A percentile compares a stretch with the other conserved stretches of the same genome.
These are phyloP conservation scores for Daldinia caldariorum DNA, from an alignment of 495 filamentous ascomycete species.

Conservation along the genomic window DNA sequence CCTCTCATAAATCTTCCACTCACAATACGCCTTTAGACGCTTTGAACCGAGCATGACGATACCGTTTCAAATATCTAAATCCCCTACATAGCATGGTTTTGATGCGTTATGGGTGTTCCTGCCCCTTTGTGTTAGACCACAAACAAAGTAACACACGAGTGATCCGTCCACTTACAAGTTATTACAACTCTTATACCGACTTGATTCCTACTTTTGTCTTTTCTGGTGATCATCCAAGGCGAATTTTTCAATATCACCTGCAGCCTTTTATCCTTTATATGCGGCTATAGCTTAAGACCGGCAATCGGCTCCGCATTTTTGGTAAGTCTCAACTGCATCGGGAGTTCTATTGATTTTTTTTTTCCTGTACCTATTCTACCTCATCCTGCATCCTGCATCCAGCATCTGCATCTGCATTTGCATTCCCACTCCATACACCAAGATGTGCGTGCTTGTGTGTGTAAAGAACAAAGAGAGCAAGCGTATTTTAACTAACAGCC, in stretches of 20 bases:
- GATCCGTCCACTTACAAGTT: constrained; percentile 1
- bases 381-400: not conserved
- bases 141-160: constrained; percentile 9
- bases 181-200: constrained; percentile 3
- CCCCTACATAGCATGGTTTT: constrained; percentile 25
- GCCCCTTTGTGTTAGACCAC: constrained; percentile 20
- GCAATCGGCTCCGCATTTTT: constrained; percentile 13
- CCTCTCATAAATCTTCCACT: constrained; percentile 33
- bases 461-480: not conserved
- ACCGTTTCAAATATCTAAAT: constrained; percentile 35
- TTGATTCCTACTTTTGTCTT: constrained; percentile 17
- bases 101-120: constrained; percentile 6
- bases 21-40: constrained; percentile 38
- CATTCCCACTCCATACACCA: no score
- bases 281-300: constrained; percentile 20
- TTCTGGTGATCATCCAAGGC: constrained; percentile 11
- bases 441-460: constrained; percentile 6
- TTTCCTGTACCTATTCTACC: constrained; percentile 14
- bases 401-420: no score
- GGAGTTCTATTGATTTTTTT: constrained; percentile 31
- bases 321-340: constrained; percentile 16
- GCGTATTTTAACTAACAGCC: constrained; percentile 18
- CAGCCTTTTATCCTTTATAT: constrained; percentile 17
- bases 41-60: constrained; percentile 42
- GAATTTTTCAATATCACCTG: constrained; percentile 33